phyloP scores from a whole-genome alignment of 179 eudicot species.

The Spinacia oleracea region DNA sequence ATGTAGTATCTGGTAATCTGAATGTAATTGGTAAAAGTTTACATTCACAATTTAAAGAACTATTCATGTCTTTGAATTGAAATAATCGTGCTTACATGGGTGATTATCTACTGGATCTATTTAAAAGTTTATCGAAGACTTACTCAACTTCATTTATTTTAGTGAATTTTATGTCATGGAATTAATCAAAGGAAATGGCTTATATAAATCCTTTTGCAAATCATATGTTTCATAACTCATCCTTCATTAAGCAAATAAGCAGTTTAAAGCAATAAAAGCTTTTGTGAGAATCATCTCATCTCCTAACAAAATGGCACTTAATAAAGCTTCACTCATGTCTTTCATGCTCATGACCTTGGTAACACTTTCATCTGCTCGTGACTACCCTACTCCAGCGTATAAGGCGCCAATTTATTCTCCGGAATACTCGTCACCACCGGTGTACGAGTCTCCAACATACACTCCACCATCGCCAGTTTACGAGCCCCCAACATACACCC shows the following conservation, averaged over 20 bases:
- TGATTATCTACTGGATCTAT: background rate
- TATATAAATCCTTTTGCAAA: background rate
- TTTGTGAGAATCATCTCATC: background rate
- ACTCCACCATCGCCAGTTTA: background rate
- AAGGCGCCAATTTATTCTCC: background rate
- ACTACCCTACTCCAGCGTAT: background rate
- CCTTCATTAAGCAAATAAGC: background rate
- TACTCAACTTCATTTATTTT: background rate
- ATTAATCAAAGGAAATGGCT: background rate
- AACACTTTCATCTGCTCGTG: slow-evolving; percentile 8
- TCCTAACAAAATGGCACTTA: slow-evolving; percentile 9
- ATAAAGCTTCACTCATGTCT: slow-evolving; percentile 8
- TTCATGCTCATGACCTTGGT: slow-evolving; percentile 14
- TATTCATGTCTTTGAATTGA: slow-evolving; percentile 6
- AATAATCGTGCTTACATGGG: background rate
- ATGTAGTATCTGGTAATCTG: background rate
- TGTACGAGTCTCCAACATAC: slow-evolving; percentile 1
- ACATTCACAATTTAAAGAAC: background rate
- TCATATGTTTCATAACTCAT: slow-evolving; percentile 8
- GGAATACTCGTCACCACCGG: background rate
- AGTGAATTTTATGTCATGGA: background rate
- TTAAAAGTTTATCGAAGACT: background rate
- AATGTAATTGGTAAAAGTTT: background rate
- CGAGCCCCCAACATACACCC: background rate
- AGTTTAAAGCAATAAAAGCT: background rate